phyloP scores from a whole-genome alignment of 805 yeast species.

The Kodamaea laetipori region DNA sequence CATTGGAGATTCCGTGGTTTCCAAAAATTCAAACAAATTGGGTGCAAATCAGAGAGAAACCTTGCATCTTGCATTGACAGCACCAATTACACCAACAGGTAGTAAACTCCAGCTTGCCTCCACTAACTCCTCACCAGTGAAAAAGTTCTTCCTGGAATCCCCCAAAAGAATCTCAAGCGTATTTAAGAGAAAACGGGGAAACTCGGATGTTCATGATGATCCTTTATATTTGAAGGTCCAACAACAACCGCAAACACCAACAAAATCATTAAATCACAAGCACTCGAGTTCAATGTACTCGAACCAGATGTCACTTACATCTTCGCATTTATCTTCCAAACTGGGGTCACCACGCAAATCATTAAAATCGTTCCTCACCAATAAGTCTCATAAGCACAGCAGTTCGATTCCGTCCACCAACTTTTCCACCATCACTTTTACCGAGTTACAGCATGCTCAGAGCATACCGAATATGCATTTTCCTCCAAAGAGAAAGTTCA shows the following conservation, averaged over 20 bases:
- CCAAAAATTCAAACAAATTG: slow-evolving; percentile 1
- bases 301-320: slow-evolving; percentile 27
- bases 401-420: slow-evolving; percentile 9
- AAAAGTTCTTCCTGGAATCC: slow-evolving; percentile 31
- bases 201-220: not conserved
- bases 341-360: slow-evolving; percentile 38
- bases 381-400: slow-evolving; percentile 18
- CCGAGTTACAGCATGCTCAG: slow-evolving; percentile 2
- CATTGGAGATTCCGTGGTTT: slow-evolving; percentile 4
- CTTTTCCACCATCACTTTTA: slow-evolving; percentile 4
- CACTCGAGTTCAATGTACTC: slow-evolving; percentile 33
- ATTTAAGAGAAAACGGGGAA: slow-evolving; percentile 17
- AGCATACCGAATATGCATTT: slow-evolving; percentile 5
- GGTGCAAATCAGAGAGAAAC: slow-evolving; percentile 4
- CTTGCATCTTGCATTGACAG: not conserved
- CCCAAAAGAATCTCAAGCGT: slow-evolving; percentile 30
- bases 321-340: slow-evolving; percentile 28
- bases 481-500: slow-evolving; percentile 4
- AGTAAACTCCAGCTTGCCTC: slow-evolving; percentile 10
- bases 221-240: not conserved
- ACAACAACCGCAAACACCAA: not conserved
- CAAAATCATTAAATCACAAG: slow-evolving; percentile 18
- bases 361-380: slow-evolving; percentile 21
- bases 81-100: slow-evolving; percentile 1
- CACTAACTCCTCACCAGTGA: slow-evolving; percentile 34